These are phyloP conservation scores for Amesomyces nigricolor DNA, from an alignment of 2,329 filamentous ascomycete genomes.

Conservation along the genomic window DNA sequence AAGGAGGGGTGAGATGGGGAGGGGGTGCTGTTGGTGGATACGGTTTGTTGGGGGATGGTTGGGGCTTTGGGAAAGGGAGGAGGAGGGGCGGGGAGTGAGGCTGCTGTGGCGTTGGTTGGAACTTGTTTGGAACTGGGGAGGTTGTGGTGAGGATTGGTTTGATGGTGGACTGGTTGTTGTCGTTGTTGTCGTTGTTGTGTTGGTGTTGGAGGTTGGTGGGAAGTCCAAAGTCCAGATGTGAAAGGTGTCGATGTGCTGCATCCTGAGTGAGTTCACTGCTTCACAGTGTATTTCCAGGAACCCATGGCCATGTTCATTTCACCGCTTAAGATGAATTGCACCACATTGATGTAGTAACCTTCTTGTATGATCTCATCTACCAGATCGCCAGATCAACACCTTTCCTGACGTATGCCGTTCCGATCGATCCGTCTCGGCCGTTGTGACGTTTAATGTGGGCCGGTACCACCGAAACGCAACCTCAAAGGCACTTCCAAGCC, in stretches of 20 bases:
- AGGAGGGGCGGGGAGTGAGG: not conserved
- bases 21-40: not conserved
- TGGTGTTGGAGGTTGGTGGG: not conserved
- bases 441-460: not conserved
- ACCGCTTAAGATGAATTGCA: not conserved
- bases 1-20: not conserved
- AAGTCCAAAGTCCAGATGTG: conserved; percentile 14
- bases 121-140: not conserved
- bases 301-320: not conserved
- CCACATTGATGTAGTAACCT: not conserved
- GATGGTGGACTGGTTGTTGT: not conserved
- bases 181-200: not conserved
- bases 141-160: not conserved
- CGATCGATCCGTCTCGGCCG: too few species aligned
- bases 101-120: not conserved
- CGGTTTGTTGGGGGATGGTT: not conserved
- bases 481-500: too few species aligned
- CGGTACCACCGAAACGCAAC: not conserved
- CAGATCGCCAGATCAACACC: not conserved
- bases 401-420: not conserved
- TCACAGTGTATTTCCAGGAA: not conserved
- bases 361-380: conserved; percentile 8
- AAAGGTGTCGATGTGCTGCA: conserved; percentile 18
- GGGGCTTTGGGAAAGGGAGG: not conserved
- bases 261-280: not conserved